Conservation (phyloP, 2,329 filamentous ascomycete species). For the Chaetomium olivaceum region DNA sequence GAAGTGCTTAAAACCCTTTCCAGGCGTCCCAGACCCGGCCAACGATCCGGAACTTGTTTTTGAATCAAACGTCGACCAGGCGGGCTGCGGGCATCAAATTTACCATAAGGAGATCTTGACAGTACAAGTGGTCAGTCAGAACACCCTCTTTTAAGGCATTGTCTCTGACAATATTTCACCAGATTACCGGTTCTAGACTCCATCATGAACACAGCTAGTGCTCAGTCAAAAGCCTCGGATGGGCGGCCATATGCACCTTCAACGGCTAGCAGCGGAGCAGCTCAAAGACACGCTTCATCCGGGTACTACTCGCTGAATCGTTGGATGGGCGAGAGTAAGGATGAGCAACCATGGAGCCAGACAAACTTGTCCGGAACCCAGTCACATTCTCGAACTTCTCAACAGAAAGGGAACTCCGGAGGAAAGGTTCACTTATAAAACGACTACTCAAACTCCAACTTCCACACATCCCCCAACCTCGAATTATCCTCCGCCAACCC, state of each 20-base stretch:
- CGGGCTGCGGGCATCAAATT: too few species aligned
- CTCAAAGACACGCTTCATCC: background rate
- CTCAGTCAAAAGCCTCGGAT: background rate
- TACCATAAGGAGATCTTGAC: too few species aligned
- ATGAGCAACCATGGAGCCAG: constrained; percentile 22
- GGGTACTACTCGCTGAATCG: constrained; percentile 22
- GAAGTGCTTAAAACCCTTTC: background rate
- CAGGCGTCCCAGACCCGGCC: too few species aligned
- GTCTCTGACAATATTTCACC: background rate
- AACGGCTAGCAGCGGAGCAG: constrained; percentile 4
- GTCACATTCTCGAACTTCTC: background rate
- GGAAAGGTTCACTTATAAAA: background rate
- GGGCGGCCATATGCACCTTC: background rate
- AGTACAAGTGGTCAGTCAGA: background rate
- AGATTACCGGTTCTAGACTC: background rate
- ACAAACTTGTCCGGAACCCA: background rate
- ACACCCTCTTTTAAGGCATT: background rate
- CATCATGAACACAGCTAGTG: background rate
- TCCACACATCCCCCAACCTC: constrained; percentile 43
- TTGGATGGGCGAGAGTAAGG: constrained; percentile 16
- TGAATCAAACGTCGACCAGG: too few species aligned
- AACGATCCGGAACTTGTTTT: too few species aligned
- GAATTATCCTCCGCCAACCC: constrained; percentile 43
- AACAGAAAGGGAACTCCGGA: background rate
- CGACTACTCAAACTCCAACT: constrained; percentile 31